A percentile compares a stretch with the other conserved stretches of the same genome.
Evolutionary conservation across 192 early-diverging fungal genomes (phyloP).

Genomic region (Coemansia sp.): DNA sequence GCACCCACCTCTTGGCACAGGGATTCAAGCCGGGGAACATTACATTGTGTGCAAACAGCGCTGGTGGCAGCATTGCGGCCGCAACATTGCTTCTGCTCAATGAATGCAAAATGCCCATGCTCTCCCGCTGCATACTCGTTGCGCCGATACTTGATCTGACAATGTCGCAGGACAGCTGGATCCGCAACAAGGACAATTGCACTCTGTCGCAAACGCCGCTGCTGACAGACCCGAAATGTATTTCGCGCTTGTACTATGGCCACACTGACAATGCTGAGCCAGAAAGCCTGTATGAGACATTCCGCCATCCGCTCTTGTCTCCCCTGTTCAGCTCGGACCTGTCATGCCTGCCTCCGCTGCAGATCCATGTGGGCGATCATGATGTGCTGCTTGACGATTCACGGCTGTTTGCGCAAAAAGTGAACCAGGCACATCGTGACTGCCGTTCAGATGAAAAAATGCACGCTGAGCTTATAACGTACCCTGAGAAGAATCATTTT

Average conservation of each 20-base stretch:
- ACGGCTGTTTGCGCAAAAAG: slow-evolving; percentile 2
- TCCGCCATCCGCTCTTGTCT: slow-evolving; percentile 23
- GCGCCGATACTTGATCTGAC: slow-evolving; percentile 29
- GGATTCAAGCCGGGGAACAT: slow-evolving; percentile 25
- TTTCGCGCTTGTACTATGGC: slow-evolving; percentile 30
- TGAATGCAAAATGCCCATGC: neutral
- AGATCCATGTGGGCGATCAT: slow-evolving; percentile 21
- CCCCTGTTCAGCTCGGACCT: slow-evolving; percentile 10
- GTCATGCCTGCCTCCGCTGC: slow-evolving; percentile 11
- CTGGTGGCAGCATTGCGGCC: slow-evolving; percentile 29
- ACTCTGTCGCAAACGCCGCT: slow-evolving; percentile 3
- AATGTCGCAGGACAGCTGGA: slow-evolving; percentile 19
- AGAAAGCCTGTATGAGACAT: neutral
- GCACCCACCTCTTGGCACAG: slow-evolving; percentile 1
- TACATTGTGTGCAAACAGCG: slow-evolving; percentile 14
- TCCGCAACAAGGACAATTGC: slow-evolving; percentile 19
- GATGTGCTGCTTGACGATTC: slow-evolving; percentile 28
- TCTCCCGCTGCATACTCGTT: slow-evolving; percentile 9
- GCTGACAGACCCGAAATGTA: neutral
- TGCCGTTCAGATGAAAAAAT: neutral
- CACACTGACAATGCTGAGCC: neutral
- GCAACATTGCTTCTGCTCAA: slow-evolving; percentile 15
- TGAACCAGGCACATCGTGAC: neutral
- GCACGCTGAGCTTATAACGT: slow-evolving; percentile 15
- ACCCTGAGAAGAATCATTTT: slow-evolving; percentile 27